Conservation (phyloP, 495 filamentous ascomycete genomes). For the Geoglossum glabrum region DNA sequence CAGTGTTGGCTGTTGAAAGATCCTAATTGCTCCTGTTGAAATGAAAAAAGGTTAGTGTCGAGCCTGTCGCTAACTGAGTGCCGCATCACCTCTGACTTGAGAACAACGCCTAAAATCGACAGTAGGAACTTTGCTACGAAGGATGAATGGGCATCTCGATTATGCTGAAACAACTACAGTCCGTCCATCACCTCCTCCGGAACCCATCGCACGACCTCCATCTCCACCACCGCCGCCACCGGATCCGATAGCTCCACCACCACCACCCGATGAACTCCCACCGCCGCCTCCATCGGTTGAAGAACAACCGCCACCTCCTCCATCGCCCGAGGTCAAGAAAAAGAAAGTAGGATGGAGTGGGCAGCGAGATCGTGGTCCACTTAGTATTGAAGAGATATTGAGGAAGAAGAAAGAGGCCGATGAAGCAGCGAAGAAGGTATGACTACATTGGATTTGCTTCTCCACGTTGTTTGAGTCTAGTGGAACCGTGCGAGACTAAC, state of each 20-base stretch:
- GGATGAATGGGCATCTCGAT: neutral
- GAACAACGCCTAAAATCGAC: neutral
- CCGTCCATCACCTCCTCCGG: slow-evolving; percentile 20
- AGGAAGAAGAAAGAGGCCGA: slow-evolving; percentile 62
- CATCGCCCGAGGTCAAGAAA: slow-evolving; percentile 26
- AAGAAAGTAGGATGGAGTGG: slow-evolving; percentile 36
- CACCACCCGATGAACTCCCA: slow-evolving; percentile 23
- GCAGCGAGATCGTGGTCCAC: slow-evolving; percentile 26
- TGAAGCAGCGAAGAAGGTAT: slow-evolving; percentile 53
- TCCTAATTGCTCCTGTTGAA: neutral
- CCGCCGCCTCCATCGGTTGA: slow-evolving; percentile 30
- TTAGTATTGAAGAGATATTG: slow-evolving; percentile 60
- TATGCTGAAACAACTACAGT: slow-evolving; percentile 6
- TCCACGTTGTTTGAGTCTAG: neutral
- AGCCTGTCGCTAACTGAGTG: neutral
- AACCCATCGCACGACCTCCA: slow-evolving; percentile 19
- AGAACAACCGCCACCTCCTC: slow-evolving; percentile 31
- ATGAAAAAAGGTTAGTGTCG: too few relatives aligned
- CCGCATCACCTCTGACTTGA: neutral
- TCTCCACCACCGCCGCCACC: slow-evolving; percentile 38
- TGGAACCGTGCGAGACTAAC: neutral
- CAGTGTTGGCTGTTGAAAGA: neutral
- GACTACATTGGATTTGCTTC: neutral
- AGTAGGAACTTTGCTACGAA: neutral
- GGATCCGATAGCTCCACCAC: slow-evolving; percentile 23